Base-by-base conservation (phyloP, 1,284 basidiomycete species). In the Cystobasidiaceae sp. region DNA sequence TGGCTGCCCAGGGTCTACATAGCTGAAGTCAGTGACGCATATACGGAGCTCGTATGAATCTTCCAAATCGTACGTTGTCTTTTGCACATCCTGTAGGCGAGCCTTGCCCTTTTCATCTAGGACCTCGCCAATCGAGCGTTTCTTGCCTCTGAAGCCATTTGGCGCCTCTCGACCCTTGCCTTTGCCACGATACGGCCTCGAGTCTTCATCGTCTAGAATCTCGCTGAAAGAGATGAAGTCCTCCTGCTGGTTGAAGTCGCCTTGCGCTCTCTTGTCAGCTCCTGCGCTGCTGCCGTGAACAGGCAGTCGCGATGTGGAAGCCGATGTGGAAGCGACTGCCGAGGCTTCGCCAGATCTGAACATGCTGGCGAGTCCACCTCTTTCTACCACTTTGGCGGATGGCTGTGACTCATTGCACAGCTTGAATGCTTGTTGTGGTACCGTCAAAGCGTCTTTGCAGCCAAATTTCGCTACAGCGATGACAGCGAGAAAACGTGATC, bases 201-300 rank as follows among this genome's bases (percentile, higher is more conserved):
- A 51, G 15, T 39, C 69, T 19, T 78, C 78, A 9, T 74, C 75
- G 11, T 78, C 76, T 21, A 77, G 75, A 15, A 77, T 75, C 2
- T 71, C 75, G 71, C 23, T 50, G 54, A 88, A 83, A 0, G 83
- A 78, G 69, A 88, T 82, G 72, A 84, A 87, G 69, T 88, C 86
- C 48, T 82, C 80, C 44, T 72, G 71, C 51, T 67, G 54, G 25
- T 68, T 67, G 28, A 72, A 72, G 46, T 69, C 68, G 25, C 66
- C 66, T 25, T 60, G 30, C 28, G 43, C n/a, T 19, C 11, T 15
- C 11, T 7, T 13, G 11, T n/a, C 6, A n/a, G 28, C 15, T 25
- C 39, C 33, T 4, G 60, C 39, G 41, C 33, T 62, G 37, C 41
- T 56, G 25, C 27, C 39, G 32, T 56, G 41, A 11, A 39, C n/a